Conservation (phyloP, 495 filamentous ascomycete genomes). For the Penicillium soppii region DNA sequence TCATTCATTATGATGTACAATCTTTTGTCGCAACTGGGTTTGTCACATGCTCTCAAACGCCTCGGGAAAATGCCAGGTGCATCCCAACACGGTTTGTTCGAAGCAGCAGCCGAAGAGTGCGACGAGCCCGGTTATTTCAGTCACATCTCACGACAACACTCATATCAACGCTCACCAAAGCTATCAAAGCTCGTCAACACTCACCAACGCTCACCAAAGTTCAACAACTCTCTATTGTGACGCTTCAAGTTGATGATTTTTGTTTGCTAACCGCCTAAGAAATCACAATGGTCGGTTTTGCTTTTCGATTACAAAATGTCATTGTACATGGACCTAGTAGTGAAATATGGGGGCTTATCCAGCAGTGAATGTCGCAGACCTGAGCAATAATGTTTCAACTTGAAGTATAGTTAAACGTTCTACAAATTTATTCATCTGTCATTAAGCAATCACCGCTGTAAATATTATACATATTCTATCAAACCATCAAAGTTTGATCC, state of each 20-base stretch:
- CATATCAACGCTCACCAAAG: no score
- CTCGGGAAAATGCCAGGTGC: no score
- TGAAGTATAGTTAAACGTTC: background rate
- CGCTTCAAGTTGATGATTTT: no score
- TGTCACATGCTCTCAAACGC: no score
- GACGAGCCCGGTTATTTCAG: no score
- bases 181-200: no score
- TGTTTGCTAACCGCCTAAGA: no score
- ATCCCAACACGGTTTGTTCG: conserved; percentile 51
- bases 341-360: background rate
- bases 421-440: background rate
- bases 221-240: no score
- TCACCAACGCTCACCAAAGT: no score
- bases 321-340: background rate
- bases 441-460: background rate
- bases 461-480: background rate
- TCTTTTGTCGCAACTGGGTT: no score
- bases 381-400: background rate
- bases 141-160: no score
- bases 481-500: conserved; percentile 41
- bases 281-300: background rate
- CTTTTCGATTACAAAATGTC: background rate
- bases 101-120: conserved; percentile 42
- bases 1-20: no score
- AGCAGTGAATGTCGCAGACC: background rate